phyloP scores from a whole-genome alignment of 2,329 filamentous ascomycete genomes.

The Davidsoniella australis region DNA sequence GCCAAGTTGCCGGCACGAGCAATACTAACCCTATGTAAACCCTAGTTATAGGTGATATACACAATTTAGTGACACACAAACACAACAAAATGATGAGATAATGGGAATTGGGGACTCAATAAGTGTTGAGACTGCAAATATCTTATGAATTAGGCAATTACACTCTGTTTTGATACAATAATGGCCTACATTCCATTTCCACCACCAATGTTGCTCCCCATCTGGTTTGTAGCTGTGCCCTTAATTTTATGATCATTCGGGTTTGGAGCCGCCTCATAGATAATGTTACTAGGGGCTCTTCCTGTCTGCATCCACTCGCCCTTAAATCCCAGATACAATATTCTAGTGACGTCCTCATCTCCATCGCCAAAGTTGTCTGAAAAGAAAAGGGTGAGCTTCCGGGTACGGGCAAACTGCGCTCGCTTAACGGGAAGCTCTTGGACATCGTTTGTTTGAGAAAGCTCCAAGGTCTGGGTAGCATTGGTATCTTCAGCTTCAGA shows the following conservation, averaged over 20 bases:
- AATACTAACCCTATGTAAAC: too few species aligned
- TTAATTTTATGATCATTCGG: constrained; percentile 66
- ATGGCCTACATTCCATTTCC: constrained; percentile 9
- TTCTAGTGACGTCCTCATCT: constrained; percentile 60
- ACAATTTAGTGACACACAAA: too few species aligned
- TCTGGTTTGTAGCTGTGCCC: constrained; percentile 35
- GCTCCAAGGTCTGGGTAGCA: constrained; percentile 59
- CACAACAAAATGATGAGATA: too few species aligned
- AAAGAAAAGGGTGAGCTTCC: constrained; percentile 69
- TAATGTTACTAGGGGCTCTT: constrained; percentile 52
- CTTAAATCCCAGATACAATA: constrained; percentile 81
- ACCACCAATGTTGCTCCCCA: constrained; percentile 37
- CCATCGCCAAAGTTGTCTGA: constrained; percentile 75
- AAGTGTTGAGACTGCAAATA: not conserved
- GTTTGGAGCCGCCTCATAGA: constrained; percentile 90
- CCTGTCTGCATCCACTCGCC: constrained; percentile 85
- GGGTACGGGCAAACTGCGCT: constrained; percentile 77
- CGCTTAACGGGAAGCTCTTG: constrained; percentile 80
- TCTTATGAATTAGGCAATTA: not conserved
- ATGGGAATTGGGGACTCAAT: too few species aligned
- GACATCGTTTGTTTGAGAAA: constrained; percentile 62
- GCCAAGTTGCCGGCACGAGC: not conserved
- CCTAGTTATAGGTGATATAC: too few species aligned
- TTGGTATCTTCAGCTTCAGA: constrained; percentile 48
- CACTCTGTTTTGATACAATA: not conserved